Evolutionary conservation across 306 rosid species (phyloP).

Genomic region (Arachis stenosperma): DNA sequence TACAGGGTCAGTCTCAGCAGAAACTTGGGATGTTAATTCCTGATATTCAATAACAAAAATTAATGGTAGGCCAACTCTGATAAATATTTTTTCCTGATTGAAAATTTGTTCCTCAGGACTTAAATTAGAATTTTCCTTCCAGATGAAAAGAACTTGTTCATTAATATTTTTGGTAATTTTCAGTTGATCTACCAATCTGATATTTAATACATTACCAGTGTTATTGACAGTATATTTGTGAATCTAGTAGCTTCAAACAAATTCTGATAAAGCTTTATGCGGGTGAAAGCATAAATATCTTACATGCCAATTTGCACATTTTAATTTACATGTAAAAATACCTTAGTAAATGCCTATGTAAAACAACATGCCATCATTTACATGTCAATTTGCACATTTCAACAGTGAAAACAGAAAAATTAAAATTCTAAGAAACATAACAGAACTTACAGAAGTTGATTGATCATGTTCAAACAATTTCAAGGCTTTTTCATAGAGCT

Average conservation of each 20-base stretch:
- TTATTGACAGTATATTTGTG: not conserved
- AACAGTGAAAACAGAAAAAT: slow-evolving; percentile 23
- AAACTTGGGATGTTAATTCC: slow-evolving; percentile 93
- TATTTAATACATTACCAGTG: slow-evolving; percentile 29
- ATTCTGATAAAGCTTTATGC: not conserved
- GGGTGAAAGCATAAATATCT: slow-evolving; percentile 59
- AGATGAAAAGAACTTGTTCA: slow-evolving; percentile 7
- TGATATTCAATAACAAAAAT: slow-evolving; percentile 41
- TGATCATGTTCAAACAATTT: slow-evolving; percentile 95
- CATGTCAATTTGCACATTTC: slow-evolving; percentile 40
- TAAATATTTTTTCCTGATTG: slow-evolving; percentile 3
- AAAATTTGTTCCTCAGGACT: slow-evolving; percentile 16
- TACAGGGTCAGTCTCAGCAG: slow-evolving; percentile 81
- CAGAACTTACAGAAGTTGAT: slow-evolving; percentile 77
- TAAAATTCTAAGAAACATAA: slow-evolving; percentile 35
- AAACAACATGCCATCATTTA: slow-evolving; percentile 68
- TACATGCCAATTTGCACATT: slow-evolving; percentile 50
- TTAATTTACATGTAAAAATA: too few relatives aligned
- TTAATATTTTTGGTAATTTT: slow-evolving; percentile 4
- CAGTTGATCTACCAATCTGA: slow-evolving; percentile 11
- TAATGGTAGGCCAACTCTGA: not conserved
- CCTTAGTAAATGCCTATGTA: slow-evolving; percentile 94
- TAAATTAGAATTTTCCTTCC: slow-evolving; percentile 21
- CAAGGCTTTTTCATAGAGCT: slow-evolving; percentile 90
- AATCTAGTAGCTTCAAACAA: slow-evolving; percentile 1